phyloP scores from a whole-genome alignment of 1,139 yeast genomes.

The Hansenula anomala region DNA sequence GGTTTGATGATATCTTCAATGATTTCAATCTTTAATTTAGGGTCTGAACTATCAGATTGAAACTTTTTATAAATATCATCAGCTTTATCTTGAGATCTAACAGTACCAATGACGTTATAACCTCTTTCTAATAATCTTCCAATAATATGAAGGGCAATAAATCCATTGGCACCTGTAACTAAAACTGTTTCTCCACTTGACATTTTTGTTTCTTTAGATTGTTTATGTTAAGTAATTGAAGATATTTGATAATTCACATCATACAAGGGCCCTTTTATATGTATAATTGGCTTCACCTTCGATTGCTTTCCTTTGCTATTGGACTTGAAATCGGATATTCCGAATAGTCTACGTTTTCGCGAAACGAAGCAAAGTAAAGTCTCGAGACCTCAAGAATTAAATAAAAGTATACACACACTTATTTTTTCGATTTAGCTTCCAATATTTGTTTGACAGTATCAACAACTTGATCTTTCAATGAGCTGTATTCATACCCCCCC shows the following conservation, averaged over 20 bases:
- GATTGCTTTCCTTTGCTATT: no score
- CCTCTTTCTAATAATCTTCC: conserved; percentile 19
- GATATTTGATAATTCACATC: no score
- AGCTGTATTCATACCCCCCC: conserved; percentile 9
- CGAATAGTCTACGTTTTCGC: no score
- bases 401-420: no score
- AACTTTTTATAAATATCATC: background rate
- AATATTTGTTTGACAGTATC: background rate
- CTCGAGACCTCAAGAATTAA: no score
- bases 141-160: background rate
- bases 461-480: background rate
- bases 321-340: no score
- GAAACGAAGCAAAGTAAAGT: no score
- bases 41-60: background rate
- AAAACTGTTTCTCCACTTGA: conserved; percentile 2
- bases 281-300: no score
- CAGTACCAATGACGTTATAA: conserved; percentile 37
- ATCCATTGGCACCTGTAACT: conserved; percentile 2
- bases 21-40: conserved; percentile 34
- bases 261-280: no score
- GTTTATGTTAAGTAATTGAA: no score
- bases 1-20: conserved; percentile 42
- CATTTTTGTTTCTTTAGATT: background rate
- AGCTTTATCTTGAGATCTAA: conserved; percentile 1
- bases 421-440: no score